phyloP scores from a whole-genome alignment of 2,329 filamentous ascomycete genomes.

The Huntiella abstrusa region DNA sequence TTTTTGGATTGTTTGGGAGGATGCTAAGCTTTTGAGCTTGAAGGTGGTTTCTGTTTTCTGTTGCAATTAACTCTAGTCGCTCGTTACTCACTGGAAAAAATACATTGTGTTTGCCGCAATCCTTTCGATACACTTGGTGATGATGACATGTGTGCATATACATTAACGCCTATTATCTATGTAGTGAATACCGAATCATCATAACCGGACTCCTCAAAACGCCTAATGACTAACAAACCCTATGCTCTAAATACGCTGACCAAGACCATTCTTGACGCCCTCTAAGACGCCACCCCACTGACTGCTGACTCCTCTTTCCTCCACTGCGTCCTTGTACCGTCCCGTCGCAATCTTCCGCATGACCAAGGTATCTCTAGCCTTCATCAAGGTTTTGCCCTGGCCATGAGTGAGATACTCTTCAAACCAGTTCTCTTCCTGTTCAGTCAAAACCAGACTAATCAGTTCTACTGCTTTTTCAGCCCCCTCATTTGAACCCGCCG shows the following conservation, averaged over 20 bases:
- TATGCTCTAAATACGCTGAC: constrained; percentile 2
- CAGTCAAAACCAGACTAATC: constrained; percentile 51
- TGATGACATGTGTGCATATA: too few relatives aligned
- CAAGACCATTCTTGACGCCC: constrained; percentile 29
- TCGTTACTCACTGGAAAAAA: too few relatives aligned
- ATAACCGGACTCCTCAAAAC: not conserved
- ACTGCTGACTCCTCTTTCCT: constrained; percentile 24
- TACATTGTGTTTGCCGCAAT: too few relatives aligned
- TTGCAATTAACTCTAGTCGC: too few relatives aligned
- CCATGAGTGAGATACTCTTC: constrained; percentile 47
- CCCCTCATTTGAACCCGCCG: constrained; percentile 19
- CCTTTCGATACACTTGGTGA: too few relatives aligned
- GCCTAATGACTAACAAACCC: not conserved
- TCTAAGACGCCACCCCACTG: constrained; percentile 32
- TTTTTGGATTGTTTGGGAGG: too few relatives aligned
- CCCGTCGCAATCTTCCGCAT: constrained; percentile 56
- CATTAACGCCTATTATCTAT: not conserved
- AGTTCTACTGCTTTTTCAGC: constrained; percentile 47
- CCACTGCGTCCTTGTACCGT: constrained; percentile 29
- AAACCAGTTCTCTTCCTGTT: constrained; percentile 56
- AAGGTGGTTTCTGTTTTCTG: not conserved
- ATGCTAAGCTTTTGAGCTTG: not conserved
- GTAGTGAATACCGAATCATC: not conserved
- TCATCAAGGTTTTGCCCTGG: constrained; percentile 42
- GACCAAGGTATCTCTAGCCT: constrained; percentile 53